These are phyloP conservation scores for Hysterangium stoloniferum DNA, from an alignment of 768 basidiomycete species.

Conservation along the genomic window DNA sequence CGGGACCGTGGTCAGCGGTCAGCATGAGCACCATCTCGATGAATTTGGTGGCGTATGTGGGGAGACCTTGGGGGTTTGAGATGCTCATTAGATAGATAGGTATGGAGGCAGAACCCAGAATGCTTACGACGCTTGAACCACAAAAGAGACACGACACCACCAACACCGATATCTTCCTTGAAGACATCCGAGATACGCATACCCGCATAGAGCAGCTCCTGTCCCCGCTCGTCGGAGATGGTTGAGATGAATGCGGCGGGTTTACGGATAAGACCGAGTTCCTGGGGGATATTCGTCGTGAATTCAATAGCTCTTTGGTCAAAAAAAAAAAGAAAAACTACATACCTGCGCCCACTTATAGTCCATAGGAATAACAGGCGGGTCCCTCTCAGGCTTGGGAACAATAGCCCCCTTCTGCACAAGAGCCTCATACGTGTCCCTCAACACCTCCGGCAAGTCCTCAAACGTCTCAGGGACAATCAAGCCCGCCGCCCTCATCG, in stretches of 20 bases:
- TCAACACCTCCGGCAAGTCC: conserved; percentile 80
- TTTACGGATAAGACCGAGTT: conserved; percentile 96
- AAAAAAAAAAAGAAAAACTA: conserved; percentile 4
- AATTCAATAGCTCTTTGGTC: too few species aligned
- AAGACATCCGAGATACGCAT: conserved; percentile 99
- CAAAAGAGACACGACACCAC: conserved; percentile 90
- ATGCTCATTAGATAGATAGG: conserved; percentile 4
- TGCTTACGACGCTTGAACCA: conserved; percentile 87
- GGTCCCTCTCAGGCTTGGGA: conserved; percentile 72
- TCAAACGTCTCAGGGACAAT: conserved; percentile 98
- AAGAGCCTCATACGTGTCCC: conserved; percentile 78
- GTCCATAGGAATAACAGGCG: conserved; percentile 99
- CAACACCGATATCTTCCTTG: conserved; percentile 93
- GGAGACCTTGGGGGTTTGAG: conserved; percentile 37
- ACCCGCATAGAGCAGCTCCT: conserved; percentile 96
- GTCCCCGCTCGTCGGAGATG: conserved; percentile 98
- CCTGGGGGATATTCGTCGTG: conserved; percentile 21
- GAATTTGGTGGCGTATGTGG: conserved; percentile 94
- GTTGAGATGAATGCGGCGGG: conserved; percentile 98
- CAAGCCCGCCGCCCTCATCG: conserved; percentile 93
- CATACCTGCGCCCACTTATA: conserved; percentile 95
- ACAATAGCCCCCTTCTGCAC: conserved; percentile 60
- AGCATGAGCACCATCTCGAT: conserved; percentile 99
- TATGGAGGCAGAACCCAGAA: background rate
- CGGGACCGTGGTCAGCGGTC: conserved; percentile 96